phyloP scores from a whole-genome alignment of 1,284 basidiomycete genomes.

The Tilletia walkeri region DNA sequence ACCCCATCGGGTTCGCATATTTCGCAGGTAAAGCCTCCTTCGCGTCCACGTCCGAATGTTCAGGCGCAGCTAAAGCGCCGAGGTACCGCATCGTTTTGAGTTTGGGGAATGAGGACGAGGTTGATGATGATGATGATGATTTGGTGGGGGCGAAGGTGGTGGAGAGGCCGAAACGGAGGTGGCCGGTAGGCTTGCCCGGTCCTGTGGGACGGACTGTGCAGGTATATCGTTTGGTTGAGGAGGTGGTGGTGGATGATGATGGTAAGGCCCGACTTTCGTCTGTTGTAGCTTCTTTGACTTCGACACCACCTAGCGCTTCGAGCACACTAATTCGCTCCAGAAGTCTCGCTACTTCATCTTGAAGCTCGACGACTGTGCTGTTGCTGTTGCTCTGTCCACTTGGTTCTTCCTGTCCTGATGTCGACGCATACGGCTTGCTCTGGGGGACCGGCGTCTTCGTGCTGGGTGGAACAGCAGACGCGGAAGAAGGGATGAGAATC shows the following conservation, averaged over 20 bases:
- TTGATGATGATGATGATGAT: neutral
- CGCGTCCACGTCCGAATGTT: neutral
- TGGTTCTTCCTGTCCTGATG: no score
- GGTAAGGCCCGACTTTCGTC: neutral
- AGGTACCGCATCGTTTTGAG: conserved; percentile 8
- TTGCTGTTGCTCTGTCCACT: no score
- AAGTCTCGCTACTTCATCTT: neutral
- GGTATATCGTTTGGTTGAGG: neutral
- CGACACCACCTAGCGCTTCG: conserved; percentile 11
- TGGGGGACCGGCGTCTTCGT: no score
- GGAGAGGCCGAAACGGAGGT: conserved; percentile 4
- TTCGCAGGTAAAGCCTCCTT: conserved; percentile 6
- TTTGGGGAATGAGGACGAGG: neutral
- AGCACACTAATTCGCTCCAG: conserved; percentile 13
- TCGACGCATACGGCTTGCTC: no score
- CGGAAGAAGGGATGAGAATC: neutral
- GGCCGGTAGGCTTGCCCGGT: neutral
- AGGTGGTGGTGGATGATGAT: neutral
- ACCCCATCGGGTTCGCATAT: conserved; percentile 14
- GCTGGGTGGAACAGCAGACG: no score
- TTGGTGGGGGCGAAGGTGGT: neutral
- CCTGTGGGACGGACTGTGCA: conserved; percentile 7
- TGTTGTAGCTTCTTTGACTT: neutral
- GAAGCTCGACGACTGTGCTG: neutral
- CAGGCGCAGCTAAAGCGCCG: neutral